These are phyloP conservation scores for Tylopilus rubrobrunneus DNA, from an alignment of 768 basidiomycete genomes.

Conservation along the genomic window DNA sequence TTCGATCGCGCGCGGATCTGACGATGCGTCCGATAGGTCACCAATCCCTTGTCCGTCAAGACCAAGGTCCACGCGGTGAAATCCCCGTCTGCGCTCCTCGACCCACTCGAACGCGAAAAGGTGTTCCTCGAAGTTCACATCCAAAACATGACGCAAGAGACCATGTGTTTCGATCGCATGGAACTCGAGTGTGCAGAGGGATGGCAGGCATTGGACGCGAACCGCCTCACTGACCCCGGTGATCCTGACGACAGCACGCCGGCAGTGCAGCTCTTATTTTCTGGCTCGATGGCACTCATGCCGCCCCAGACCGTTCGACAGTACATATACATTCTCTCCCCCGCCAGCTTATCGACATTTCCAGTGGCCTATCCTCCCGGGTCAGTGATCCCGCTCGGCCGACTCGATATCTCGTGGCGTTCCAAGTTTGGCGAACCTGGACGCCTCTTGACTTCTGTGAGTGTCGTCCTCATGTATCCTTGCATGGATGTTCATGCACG, in stretches of 20 bases:
- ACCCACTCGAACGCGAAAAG: slow-evolving; percentile 64
- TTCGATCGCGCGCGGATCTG: background rate
- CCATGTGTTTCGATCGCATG: slow-evolving; percentile 81
- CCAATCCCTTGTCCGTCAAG: slow-evolving; percentile 93
- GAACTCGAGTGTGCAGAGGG: slow-evolving; percentile 67
- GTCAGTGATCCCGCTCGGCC: slow-evolving; percentile 72
- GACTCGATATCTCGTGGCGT: slow-evolving; percentile 85
- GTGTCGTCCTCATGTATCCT: slow-evolving; percentile 8
- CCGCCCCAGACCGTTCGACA: slow-evolving; percentile 84
- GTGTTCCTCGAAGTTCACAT: slow-evolving; percentile 91
- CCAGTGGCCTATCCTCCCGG: slow-evolving; percentile 61
- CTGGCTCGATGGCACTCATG: slow-evolving; percentile 64
- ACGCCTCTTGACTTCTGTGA: slow-evolving; percentile 75
- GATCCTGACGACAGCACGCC: slow-evolving; percentile 5
- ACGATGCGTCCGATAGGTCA: slow-evolving; percentile 50
- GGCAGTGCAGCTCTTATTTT: slow-evolving; percentile 43
- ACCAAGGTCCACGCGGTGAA: slow-evolving; percentile 83
- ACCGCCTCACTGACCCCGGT: slow-evolving; percentile 28
- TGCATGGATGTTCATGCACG: background rate
- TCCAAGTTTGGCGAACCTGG: slow-evolving; percentile 85
- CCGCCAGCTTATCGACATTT: slow-evolving; percentile 39
- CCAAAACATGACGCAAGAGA: slow-evolving; percentile 77
- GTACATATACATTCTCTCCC: slow-evolving; percentile 79
- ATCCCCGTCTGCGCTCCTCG: slow-evolving; percentile 68
- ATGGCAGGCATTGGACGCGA: slow-evolving; percentile 59